Evolutionary conservation across 768 basidiomycete species (phyloP), one percentile per base, ranked within the genome.

Genomic region (Infundibulicybe gibba): DNA sequence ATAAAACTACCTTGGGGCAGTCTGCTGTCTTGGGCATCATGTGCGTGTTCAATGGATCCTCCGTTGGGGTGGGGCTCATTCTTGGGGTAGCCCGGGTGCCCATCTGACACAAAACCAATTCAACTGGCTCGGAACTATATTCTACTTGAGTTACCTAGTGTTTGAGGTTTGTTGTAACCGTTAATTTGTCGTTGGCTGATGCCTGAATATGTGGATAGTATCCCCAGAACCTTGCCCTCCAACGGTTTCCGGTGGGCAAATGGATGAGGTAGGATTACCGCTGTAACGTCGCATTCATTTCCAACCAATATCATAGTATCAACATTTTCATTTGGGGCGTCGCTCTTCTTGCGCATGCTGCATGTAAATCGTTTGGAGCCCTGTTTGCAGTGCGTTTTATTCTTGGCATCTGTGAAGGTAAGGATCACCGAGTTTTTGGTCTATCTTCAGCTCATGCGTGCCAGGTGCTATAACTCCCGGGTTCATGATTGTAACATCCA

Each of bases 321-420:
- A 90, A 89, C 63, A 87, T 89, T 45, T 83, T 87, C 55, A 54
- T 85, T 9, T 90, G 87, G 87, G 74, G 83, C 3, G 60, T 88
- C 47, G 72, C 83, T 6, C 66, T 89, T 12, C 67, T 81, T 38
- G 63, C 65, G 14, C 71, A 88, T 55, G 77, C 84, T 2, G 84
- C 83, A 1, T 87, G 84, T 58, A 79, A 76, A 53, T 85, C 80
- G 17, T 89, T 88, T 54, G 85, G 82, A 6, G 76, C 67, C 4
- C 72, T 90, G 31, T 84, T 89, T 51, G 81, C 77, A 33, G 77
- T 82, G n/a, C 79, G 87, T 32, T 80, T 88, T 56, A 81, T 90
- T 57, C 71, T 90, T 40, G 88, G 88, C 10, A 66, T 81, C n/a
- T 87, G 83, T 49, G 88, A 90, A 70, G 74, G 74, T 25, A 25